phyloP scores from a whole-genome alignment of 495 filamentous ascomycete species.

The Tuber umbilicatum region DNA sequence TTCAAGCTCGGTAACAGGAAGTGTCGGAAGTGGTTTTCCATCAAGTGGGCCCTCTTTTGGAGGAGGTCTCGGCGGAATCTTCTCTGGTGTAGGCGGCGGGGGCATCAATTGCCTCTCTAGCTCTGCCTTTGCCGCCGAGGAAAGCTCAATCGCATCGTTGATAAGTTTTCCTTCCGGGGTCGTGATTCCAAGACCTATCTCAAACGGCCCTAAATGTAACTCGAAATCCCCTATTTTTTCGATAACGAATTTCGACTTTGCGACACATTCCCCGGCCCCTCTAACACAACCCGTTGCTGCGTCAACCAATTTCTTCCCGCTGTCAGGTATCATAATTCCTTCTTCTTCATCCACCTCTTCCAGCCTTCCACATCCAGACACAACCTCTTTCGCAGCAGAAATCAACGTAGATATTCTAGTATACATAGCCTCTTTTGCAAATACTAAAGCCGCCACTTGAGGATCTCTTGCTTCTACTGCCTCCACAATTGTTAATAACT shows the following conservation, averaged over 20 bases:
- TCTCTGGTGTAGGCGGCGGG: slow-evolving; percentile 41
- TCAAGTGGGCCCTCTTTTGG: slow-evolving; percentile 36
- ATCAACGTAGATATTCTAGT: slow-evolving; percentile 70
- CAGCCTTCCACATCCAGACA: slow-evolving; percentile 55
- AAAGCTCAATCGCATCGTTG: slow-evolving; percentile 15
- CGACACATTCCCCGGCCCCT: slow-evolving; percentile 81
- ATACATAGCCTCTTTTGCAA: slow-evolving; percentile 72
- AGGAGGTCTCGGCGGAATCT: slow-evolving; percentile 38
- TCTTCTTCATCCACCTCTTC: slow-evolving; percentile 44
- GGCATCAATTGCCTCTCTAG: slow-evolving; percentile 34
- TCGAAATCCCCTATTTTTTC: slow-evolving; percentile 93
- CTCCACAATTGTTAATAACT: slow-evolving; percentile 72
- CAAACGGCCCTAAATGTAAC: slow-evolving; percentile 49
- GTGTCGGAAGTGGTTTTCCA: slow-evolving; percentile 29
- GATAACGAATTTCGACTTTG: slow-evolving; percentile 75
- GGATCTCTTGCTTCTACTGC: slow-evolving; percentile 71
- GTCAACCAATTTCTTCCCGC: slow-evolving; percentile 66
- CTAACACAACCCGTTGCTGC: slow-evolving; percentile 87
- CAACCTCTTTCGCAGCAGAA: slow-evolving; percentile 68
- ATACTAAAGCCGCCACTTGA: slow-evolving; percentile 57
- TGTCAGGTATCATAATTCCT: slow-evolving; percentile 65
- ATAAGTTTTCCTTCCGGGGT: slow-evolving; percentile 14
- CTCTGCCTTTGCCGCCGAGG: slow-evolving; percentile 25
- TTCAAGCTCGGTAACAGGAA: slow-evolving; percentile 5
- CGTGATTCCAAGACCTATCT: slow-evolving; percentile 34